phyloP scores from a whole-genome alignment of 1,284 basidiomycete species.

The Singerocomus inundabilis region DNA sequence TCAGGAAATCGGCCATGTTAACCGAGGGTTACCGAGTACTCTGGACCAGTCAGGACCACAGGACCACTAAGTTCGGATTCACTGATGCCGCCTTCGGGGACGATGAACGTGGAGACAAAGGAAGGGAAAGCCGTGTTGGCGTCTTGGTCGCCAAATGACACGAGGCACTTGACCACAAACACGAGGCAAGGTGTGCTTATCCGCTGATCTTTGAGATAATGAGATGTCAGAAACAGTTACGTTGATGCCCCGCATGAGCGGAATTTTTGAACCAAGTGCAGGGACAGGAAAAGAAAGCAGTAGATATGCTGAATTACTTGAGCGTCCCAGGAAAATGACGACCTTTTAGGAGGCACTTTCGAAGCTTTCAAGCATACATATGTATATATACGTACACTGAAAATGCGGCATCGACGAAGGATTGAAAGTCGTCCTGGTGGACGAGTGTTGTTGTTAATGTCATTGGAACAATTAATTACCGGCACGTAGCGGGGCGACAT shows the following conservation, averaged over 20 bases:
- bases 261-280: not conserved
- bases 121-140: not conserved
- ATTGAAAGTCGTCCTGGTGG: not conserved
- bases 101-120: not conserved
- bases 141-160: conserved; percentile 1
- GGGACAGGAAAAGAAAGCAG: not conserved
- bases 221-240: not conserved
- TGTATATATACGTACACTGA: not conserved
- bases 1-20: too few species aligned
- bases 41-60: too few species aligned
- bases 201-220: not conserved
- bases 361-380: too few species aligned
- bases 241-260: not conserved
- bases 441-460: not conserved
- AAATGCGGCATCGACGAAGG: not conserved
- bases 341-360: not conserved
- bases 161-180: conserved; percentile 4
- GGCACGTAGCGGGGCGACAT: conserved; percentile 3
- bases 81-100: not conserved
- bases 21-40: too few species aligned
- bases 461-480: not conserved
- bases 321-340: not conserved
- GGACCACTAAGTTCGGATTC: too few species aligned
- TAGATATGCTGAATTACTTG: not conserved
- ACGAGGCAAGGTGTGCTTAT: conserved; percentile 8